Evolutionary conservation across 148 eudicot genomes (phyloP).

Genomic region (Nepenthes gracilis): DNA sequence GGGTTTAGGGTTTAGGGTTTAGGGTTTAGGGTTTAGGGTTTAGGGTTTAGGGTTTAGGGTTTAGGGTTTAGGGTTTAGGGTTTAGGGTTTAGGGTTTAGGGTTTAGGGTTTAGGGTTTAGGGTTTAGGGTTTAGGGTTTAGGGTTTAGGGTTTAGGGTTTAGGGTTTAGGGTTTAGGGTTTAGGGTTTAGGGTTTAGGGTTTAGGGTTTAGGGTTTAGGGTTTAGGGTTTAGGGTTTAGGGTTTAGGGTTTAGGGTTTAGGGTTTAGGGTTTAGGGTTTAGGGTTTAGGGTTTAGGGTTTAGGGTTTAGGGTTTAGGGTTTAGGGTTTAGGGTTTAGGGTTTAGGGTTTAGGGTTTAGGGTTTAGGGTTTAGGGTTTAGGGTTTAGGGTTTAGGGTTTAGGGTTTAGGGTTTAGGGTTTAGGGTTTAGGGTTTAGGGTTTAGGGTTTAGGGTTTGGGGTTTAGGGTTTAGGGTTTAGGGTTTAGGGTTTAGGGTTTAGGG

Average conservation of each 20-base stretch:
- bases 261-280: slow-evolving; percentile 19
- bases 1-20: slow-evolving; percentile 15
- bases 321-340: slow-evolving; percentile 18
- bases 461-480: slow-evolving; percentile 19
- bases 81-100: slow-evolving; percentile 11
- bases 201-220: slow-evolving; percentile 23
- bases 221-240: slow-evolving; percentile 27
- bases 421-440: slow-evolving; percentile 15
- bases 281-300: slow-evolving; percentile 17
- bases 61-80: slow-evolving; percentile 17
- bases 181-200: slow-evolving; percentile 28
- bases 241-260: slow-evolving; percentile 21
- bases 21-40: slow-evolving; percentile 15
- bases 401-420: slow-evolving; percentile 21
- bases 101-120: slow-evolving; percentile 13
- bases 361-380: slow-evolving; percentile 20
- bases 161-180: slow-evolving; percentile 20
- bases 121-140: slow-evolving; percentile 16
- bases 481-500: slow-evolving; percentile 17
- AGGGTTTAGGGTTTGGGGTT: slow-evolving; percentile 19
- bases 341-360: slow-evolving; percentile 14
- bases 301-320: slow-evolving; percentile 14
- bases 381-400: slow-evolving; percentile 22
- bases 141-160: slow-evolving; percentile 20
- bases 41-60: slow-evolving; percentile 17